Evolutionary conservation across 345 rosid genomes (phyloP).

Genomic region (Adansonia digitata): DNA sequence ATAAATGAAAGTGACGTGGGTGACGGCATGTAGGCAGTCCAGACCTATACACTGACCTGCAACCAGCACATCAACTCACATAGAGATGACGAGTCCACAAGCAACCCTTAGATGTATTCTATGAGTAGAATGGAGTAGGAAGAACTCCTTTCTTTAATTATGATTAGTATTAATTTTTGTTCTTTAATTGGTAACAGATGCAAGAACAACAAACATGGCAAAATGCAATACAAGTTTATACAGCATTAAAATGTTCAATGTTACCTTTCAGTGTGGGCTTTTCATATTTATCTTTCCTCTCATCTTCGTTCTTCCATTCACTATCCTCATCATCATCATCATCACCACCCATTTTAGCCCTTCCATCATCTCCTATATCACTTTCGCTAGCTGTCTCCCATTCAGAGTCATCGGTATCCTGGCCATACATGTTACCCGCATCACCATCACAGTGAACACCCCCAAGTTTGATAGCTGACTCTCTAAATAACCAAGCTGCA

Average conservation of each 20-base stretch:
- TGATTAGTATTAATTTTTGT: neutral
- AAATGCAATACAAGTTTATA: neutral
- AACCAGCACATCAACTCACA: too few relatives aligned
- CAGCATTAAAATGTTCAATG: neutral
- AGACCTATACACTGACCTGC: too few relatives aligned
- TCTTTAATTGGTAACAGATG: neutral
- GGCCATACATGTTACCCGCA: conserved; percentile 60
- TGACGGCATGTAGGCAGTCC: too few relatives aligned
- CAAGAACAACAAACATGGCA: neutral
- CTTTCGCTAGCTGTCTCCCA: conserved; percentile 99
- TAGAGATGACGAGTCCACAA: too few relatives aligned
- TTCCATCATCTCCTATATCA: conserved; percentile 81
- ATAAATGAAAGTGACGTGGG: too few relatives aligned
- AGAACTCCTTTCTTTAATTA: neutral
- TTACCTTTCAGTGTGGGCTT: conserved; percentile 53
- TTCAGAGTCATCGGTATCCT: conserved; percentile 79
- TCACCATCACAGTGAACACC: conserved; percentile 74
- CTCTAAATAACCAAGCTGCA: conserved; percentile 97
- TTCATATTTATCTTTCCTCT: conserved; percentile 42
- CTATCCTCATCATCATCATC: conserved; percentile 66
- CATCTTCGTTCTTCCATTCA: conserved; percentile 59
- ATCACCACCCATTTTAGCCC: conserved; percentile 71
- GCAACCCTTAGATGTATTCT: too few relatives aligned
- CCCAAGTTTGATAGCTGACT: conserved; percentile 88
- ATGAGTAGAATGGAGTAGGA: too few relatives aligned